Percentiles rank a stretch among this genome's conserved stretches.
phyloP scores from a whole-genome alignment of 2,329 filamentous ascomycete species.

The Aureobasidium subglaciale region DNA sequence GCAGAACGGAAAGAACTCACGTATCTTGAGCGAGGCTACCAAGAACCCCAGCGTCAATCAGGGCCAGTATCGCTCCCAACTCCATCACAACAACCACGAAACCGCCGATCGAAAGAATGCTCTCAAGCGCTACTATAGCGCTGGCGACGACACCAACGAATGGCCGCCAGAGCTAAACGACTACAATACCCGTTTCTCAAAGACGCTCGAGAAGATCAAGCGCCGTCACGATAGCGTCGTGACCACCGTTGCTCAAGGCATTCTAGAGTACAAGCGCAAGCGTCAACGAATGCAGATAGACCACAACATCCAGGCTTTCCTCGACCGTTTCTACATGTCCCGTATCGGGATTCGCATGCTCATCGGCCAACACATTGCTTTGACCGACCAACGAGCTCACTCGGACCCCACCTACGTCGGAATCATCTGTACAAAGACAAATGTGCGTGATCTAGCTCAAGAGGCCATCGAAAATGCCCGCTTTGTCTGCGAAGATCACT shows the following conservation, averaged over 20 bases:
- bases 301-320: slow-evolving; percentile 91
- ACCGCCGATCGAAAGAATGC: slow-evolving; percentile 42
- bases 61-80: slow-evolving; percentile 67
- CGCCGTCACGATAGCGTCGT: slow-evolving; percentile 93
- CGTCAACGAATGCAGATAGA: slow-evolving; percentile 98
- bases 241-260: slow-evolving; percentile 95
- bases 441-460: slow-evolving; percentile 86
- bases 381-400: slow-evolving; percentile 86
- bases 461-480: slow-evolving; percentile 97
- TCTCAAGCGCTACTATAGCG: slow-evolving; percentile 68
- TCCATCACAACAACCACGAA: slow-evolving; percentile 42
- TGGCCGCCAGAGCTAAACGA: slow-evolving; percentile 94
- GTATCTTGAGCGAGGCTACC: slow-evolving; percentile 72
- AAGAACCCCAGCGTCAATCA: slow-evolving; percentile 82
- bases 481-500: slow-evolving; percentile 99
- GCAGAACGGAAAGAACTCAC: slow-evolving; percentile 50
- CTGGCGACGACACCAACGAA: slow-evolving; percentile 76
- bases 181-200: slow-evolving; percentile 86
- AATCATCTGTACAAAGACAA: slow-evolving; percentile 98
- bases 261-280: slow-evolving; percentile 94
- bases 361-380: slow-evolving; percentile 94
- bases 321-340: slow-evolving; percentile 99
- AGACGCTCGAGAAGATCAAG: slow-evolving; percentile 90
- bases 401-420: slow-evolving; percentile 92
- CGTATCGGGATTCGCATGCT: slow-evolving; percentile 99